Percentiles rank a stretch among this genome's conserved stretches.
These are phyloP conservation scores for Sarocladiaceae sp. DNA, from an alignment of 2,329 filamentous ascomycete species.

Conservation along the genomic window DNA sequence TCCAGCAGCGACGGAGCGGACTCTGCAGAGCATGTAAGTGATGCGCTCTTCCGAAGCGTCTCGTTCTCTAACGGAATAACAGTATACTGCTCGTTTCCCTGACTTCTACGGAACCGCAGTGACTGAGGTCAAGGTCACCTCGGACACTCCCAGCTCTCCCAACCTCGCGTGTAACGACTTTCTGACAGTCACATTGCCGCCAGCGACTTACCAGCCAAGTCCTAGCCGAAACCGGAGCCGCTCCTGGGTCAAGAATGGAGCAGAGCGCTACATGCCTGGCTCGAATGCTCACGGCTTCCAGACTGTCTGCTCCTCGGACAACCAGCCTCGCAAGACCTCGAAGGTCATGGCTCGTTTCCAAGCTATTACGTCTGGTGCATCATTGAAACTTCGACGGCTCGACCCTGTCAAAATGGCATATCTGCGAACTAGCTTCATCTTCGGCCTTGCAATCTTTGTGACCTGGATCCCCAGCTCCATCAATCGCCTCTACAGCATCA, in stretches of 20 bases:
- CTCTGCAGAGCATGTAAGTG: conserved; percentile 22
- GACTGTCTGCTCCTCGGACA: conserved; percentile 24
- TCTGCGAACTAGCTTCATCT: conserved; percentile 56
- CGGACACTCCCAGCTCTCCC: conserved; percentile 14
- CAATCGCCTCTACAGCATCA: conserved; percentile 67
- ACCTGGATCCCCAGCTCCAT: conserved; percentile 64
- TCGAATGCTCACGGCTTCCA: conserved; percentile 21
- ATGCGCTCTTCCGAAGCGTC: too few relatives aligned
- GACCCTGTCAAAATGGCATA: conserved; percentile 58
- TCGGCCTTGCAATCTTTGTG: conserved; percentile 53
- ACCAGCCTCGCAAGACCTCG: conserved; percentile 10
- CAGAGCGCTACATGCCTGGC: conserved; percentile 2
- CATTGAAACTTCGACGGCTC: conserved; percentile 26
- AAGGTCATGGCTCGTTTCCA: conserved; percentile 20
- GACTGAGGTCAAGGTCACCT: conserved; percentile 44
- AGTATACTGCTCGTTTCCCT: conserved; percentile 10
- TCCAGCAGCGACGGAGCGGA: conserved; percentile 23
- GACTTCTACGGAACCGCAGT: conserved; percentile 43
- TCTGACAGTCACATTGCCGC: background rate
- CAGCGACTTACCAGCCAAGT: background rate
- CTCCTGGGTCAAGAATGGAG: background rate
- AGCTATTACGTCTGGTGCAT: conserved; percentile 23
- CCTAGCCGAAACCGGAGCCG: background rate
- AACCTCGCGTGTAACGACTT: conserved; percentile 4
- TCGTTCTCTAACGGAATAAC: conserved; percentile 13